These are phyloP conservation scores for Myxozyma sirexii DNA, from an alignment of 805 yeast species.

Conservation along the genomic window DNA sequence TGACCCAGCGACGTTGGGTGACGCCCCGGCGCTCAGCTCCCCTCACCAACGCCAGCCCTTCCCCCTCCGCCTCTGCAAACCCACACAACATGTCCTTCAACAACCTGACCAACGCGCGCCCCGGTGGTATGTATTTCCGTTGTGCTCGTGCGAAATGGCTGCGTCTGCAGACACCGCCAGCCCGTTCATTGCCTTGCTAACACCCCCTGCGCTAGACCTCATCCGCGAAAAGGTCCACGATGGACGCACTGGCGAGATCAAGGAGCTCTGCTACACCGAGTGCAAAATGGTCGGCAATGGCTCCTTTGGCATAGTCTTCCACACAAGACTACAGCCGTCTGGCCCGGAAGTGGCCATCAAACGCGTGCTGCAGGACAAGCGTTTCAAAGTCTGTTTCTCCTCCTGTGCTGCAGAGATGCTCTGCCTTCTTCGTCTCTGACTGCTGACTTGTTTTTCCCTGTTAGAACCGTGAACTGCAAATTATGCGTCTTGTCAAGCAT, in stretches of 20 bases:
- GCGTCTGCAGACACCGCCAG: background rate
- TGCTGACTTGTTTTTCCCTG: background rate
- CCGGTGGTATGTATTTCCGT: constrained; percentile 10
- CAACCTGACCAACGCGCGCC: constrained; percentile 13
- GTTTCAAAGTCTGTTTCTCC: constrained; percentile 67
- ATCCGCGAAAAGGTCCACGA: constrained; percentile 62
- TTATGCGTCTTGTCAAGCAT: constrained; percentile 88
- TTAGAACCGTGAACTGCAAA: constrained; percentile 93
- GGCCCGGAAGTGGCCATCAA: constrained; percentile 88
- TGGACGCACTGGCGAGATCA: constrained; percentile 66
- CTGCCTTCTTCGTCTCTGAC: background rate
- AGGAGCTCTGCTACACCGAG: constrained; percentile 72
- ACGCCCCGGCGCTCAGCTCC: constrained; percentile 7
- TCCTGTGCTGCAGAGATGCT: background rate
- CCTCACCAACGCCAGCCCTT: constrained; percentile 6
- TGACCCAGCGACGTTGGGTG: constrained; percentile 13
- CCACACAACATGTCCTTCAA: constrained; percentile 4
- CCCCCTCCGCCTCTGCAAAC: background rate
- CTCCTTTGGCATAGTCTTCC: constrained; percentile 98
- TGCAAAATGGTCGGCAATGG: constrained; percentile 97
- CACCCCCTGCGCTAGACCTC: constrained; percentile 12
- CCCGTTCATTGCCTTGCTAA: background rate
- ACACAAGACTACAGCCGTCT: constrained; percentile 72
- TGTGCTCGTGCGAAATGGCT: background rate
- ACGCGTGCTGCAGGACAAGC: constrained; percentile 91